Conservation (phyloP, 2,329 filamentous ascomycete species). For the Phyllosticta paracitricarpa region DNA sequence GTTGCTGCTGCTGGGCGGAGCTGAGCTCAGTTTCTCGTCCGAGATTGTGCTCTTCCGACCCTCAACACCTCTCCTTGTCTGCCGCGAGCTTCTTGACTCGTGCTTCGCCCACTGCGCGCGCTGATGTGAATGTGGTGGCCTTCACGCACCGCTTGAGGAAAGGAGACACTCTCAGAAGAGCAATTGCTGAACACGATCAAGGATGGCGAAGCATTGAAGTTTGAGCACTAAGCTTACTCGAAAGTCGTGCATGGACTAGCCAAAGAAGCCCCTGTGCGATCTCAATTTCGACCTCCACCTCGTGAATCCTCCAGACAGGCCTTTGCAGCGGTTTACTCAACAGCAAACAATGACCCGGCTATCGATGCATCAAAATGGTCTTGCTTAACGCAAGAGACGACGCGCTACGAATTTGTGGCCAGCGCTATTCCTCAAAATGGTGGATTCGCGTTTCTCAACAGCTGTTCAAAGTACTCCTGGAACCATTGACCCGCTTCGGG, state of each 20-base stretch:
- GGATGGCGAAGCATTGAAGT: background rate
- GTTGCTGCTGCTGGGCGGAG: background rate
- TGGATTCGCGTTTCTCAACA: slow-evolving; percentile 27
- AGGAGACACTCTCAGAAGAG: background rate
- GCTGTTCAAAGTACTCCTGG: slow-evolving; percentile 33
- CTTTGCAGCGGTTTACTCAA: background rate
- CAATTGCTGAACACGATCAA: background rate
- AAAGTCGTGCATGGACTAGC: background rate
- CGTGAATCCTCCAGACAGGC: background rate
- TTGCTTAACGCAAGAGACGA: background rate
- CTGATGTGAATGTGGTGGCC: background rate
- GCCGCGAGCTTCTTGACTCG: background rate
- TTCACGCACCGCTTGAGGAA: background rate
- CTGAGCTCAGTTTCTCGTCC: background rate
- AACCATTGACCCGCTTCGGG: slow-evolving; percentile 64
- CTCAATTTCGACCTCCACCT: background rate
- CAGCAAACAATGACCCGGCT: background rate
- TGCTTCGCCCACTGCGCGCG: background rate
- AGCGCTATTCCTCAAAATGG: background rate
- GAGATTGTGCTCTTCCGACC: background rate
- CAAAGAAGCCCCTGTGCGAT: background rate
- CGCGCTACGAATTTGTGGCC: background rate
- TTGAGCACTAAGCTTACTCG: background rate
- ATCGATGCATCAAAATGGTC: background rate
- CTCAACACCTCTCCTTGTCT: background rate